Base-by-base conservation (phyloP, 805 yeast species). In the Yarrowia sp. region DNA sequence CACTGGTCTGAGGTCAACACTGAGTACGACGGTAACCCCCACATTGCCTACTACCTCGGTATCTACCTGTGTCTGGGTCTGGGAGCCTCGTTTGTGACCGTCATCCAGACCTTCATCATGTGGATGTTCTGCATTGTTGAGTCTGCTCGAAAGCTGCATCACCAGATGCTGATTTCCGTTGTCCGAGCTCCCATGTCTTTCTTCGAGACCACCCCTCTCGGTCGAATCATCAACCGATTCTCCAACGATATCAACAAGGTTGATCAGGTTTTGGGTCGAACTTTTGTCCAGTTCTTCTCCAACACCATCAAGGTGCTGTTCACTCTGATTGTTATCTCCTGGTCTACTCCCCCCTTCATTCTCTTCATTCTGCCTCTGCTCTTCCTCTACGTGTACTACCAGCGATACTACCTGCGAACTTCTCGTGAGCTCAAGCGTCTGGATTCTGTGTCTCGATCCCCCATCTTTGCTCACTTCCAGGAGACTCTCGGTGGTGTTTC, bases 1-100 rank as follows among this genome's bases (percentile, higher is more conserved):
- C 90, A 90, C 75, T 95, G 99, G 99, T 90, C 98, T 11, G 99
- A 95, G 74, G 84, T 88, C 22, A 95, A 93, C 73, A 82, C 92
- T 3, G 77, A 75, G 48, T 73, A 77, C 42, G 93, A 92, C 31
- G 77, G 77, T 65, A 93, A 93, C 74, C 96, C 96, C 1, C 74
- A 85, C 66, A 84, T 89, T n/a, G 78, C 78, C 64, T 84, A 76
- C 71, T 95, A 92, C 71, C 79, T 95, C 69, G 87, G 88, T 17
- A 80, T 90, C 64, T 95, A 93, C 74, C 83, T 89, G 67, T 79
- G 81, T 10, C 79, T 93, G 47, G 98, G 99, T 68, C 73, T 91
- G 55, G 79, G 83, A 14, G 83, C 88, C 33, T 84, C 96, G 0
- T 68, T 81, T 4, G 78, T 86, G 45, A 78, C 86, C 0, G 82